Base-by-base conservation (phyloP, 2,329 filamentous ascomycete species). In the Aspergillus vadensis region DNA sequence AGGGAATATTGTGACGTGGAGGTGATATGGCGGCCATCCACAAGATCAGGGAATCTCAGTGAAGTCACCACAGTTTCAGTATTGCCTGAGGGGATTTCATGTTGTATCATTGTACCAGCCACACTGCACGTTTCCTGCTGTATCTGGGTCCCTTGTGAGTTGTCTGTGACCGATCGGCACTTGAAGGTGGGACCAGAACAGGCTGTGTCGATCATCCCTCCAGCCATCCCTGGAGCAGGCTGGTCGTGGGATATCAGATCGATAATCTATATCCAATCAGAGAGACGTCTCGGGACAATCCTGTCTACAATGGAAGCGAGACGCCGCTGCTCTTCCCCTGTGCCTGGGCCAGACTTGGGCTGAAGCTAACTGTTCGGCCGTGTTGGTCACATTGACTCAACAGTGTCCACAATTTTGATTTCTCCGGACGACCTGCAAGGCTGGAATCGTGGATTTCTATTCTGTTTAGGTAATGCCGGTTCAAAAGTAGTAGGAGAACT, bases 251-350 rank as follows among this genome's bases (percentile, higher is more conserved):
- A 30, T 9, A 50, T 50, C 47, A 30, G 23, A 30, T 30, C 5
- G 25, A 50, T 50, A 50, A 50, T 50, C 47, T 50, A 15, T 50
- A n/a, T 12, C 25, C 47, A 50, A 50, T 50, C 47, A 50, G 41
- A 44, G 21, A 32, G 23, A 10, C 6, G 17, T 19, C 12, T 12
- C 7, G 5, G 15, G 47, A 30, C 5, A 27, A 50, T 50, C 27
- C 27, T 50, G 8, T 9, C 15, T 9, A 9, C 8, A 30, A 27
- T 30, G 9, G 47, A 50, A 50, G 23, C n/a, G 14, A 27, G 12
- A 7, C 7, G 14, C 47, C n/a, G 9, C n/a, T 44, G 41, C 4
- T 44, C 17, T 36, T 36, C 19, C 4, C 47, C n/a, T 32, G 25
- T 50, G 47, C 47, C 27, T 50, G 47, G 47, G n/a, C 47, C 47